These are phyloP conservation scores for Salicornia ramosissima DNA, from an alignment of 148 eudicot species.

Conservation along the genomic window DNA sequence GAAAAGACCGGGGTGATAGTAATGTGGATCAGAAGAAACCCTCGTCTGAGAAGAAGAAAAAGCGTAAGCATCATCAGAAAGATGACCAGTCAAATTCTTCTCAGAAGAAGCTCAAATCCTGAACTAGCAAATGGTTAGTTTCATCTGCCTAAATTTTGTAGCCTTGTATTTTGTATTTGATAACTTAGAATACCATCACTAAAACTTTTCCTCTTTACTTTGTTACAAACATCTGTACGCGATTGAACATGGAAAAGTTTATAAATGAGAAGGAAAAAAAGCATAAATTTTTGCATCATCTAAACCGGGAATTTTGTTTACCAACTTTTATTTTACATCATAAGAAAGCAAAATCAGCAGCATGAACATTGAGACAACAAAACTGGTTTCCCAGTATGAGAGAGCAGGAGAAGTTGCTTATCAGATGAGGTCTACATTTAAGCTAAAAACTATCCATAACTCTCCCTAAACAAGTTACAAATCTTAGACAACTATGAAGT, in stretches of 20 bases:
- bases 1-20: slow-evolving; percentile 14
- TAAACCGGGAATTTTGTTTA: background rate
- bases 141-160: background rate
- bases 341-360: background rate
- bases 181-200: background rate
- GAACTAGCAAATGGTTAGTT: slow-evolving; percentile 15
- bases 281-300: background rate
- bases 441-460: slow-evolving; percentile 6
- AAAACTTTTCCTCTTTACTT: background rate
- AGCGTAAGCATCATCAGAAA: slow-evolving; percentile 22
- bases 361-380: slow-evolving; percentile 9
- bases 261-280: background rate
- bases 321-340: background rate
- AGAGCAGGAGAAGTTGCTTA: slow-evolving; percentile 7
- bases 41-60: slow-evolving; percentile 21
- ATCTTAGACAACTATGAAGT: slow-evolving; percentile 9
- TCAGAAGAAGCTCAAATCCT: slow-evolving; percentile 19
- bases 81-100: slow-evolving; percentile 24
- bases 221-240: background rate
- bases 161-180: background rate
- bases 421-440: slow-evolving; percentile 7
- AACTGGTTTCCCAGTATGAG: slow-evolving; percentile 9
- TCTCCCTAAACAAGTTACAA: background rate
- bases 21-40: slow-evolving; percentile 4
- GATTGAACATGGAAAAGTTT: slow-evolving; percentile 1